These are phyloP conservation scores for Chlorella sp. DNA, from an alignment of 139 green algal species.

Conservation along the genomic window DNA sequence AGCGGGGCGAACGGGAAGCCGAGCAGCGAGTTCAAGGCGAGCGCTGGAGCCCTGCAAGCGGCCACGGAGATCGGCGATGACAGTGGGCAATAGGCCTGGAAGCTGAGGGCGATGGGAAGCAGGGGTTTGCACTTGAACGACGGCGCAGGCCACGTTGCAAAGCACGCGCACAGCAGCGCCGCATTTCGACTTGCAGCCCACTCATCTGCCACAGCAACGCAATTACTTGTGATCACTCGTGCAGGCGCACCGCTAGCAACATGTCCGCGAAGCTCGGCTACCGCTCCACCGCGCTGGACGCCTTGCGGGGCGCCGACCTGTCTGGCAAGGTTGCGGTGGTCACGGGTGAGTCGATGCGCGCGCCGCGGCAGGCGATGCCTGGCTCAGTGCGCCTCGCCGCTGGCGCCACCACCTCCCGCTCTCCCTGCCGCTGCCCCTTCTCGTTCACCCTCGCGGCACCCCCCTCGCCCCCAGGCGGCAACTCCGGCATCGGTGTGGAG, in stretches of 20 bases:
- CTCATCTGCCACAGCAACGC: background rate
- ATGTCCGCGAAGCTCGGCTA: background rate
- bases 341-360: conserved; percentile 24
- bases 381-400: background rate
- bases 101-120: too few species aligned
- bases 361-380: background rate
- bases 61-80: background rate
- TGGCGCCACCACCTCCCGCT: background rate
- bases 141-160: too few species aligned
- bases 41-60: background rate
- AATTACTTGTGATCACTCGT: background rate
- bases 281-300: conserved; percentile 39
- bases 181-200: background rate
- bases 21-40: background rate
- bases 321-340: conserved; percentile 38
- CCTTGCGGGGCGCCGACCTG: conserved; percentile 39
- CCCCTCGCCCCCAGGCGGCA: background rate
- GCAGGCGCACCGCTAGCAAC: too few species aligned
- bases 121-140: too few species aligned
- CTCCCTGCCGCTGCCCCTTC: background rate
- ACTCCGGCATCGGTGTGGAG: conserved; percentile 25
- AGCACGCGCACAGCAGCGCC: too few species aligned
- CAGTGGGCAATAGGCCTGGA: too few species aligned
- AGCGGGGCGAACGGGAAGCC: background rate
- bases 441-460: background rate